Evolutionary conservation across 768 basidiomycete species (phyloP).

Genomic region (Tubosaeta sp.): DNA sequence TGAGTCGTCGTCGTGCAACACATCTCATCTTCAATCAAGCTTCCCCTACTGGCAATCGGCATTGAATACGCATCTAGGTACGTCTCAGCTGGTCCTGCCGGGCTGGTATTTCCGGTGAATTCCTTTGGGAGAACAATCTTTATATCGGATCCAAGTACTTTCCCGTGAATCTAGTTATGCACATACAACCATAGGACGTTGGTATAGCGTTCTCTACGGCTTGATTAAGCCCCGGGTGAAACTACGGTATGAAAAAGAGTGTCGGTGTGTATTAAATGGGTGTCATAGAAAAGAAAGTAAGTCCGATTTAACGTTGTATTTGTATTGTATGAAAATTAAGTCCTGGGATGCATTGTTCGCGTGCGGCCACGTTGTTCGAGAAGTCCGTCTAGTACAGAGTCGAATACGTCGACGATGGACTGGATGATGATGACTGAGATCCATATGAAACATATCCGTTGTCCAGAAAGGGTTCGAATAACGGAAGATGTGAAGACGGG

Average conservation of each 20-base stretch:
- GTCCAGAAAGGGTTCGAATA: conserved; percentile 15
- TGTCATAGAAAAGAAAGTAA: background rate
- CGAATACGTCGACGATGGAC: conserved; percentile 24
- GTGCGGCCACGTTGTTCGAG: conserved; percentile 7
- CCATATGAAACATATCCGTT: conserved; percentile 4
- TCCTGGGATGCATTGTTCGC: conserved; percentile 9
- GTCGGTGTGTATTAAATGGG: background rate
- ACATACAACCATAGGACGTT: background rate
- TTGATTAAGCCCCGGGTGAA: background rate
- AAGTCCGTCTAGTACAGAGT: conserved; percentile 9
- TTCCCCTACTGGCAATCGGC: no score
- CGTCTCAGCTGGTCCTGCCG: background rate
- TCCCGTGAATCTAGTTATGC: background rate
- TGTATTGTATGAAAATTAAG: conserved; percentile 9
- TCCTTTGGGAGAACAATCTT: no score
- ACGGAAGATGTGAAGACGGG: conserved; percentile 9
- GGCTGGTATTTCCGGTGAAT: no score
- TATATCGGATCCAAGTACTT: background rate
- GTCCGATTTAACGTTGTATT: conserved; percentile 7
- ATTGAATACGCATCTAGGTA: no score
- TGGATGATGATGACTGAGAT: conserved; percentile 19
- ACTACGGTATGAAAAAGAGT: conserved; percentile 7
- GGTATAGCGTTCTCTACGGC: background rate
- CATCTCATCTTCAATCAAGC: no score
- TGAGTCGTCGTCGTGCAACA: no score